Conservation (phyloP, 2,329 filamentous ascomycete genomes). For the Lasiodiplodia hormozganensis region DNA sequence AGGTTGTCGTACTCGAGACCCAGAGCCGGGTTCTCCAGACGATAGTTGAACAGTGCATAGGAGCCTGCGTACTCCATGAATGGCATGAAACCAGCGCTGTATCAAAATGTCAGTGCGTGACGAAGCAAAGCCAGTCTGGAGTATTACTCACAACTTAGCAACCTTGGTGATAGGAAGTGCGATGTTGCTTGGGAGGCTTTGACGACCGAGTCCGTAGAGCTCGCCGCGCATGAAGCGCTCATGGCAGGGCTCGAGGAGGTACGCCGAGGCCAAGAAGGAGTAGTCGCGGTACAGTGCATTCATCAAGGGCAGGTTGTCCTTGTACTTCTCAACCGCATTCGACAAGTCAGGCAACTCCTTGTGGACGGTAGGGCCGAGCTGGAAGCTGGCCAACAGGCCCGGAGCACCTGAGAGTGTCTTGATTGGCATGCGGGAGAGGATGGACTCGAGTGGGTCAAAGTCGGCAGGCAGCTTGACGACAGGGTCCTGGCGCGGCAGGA, state of each 20-base stretch:
- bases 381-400: constrained; percentile 76
- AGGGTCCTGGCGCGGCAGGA: constrained; percentile 68
- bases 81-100: constrained; percentile 76
- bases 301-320: constrained; percentile 76
- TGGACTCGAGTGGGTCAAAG: constrained; percentile 74
- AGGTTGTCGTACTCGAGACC: constrained; percentile 68
- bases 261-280: constrained; percentile 86
- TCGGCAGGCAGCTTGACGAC: constrained; percentile 68
- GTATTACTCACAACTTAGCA: constrained; percentile 78
- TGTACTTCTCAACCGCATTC: constrained; percentile 71
- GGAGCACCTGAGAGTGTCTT: constrained; percentile 74
- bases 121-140: not conserved
- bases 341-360: constrained; percentile 80
- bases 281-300: constrained; percentile 92
- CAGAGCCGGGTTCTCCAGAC: constrained; percentile 61
- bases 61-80: constrained; percentile 85
- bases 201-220: constrained; percentile 76
- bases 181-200: constrained; percentile 75
- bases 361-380: constrained; percentile 77
- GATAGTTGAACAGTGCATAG: constrained; percentile 70
- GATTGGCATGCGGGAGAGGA: constrained; percentile 81
- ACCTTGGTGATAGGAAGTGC: constrained; percentile 83
- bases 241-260: constrained; percentile 91
- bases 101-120: not conserved
- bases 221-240: constrained; percentile 71